These are phyloP conservation scores for Apiotrichum mycotoxinovorans DNA, from an alignment of 1,284 basidiomycete genomes.

Conservation along the genomic window DNA sequence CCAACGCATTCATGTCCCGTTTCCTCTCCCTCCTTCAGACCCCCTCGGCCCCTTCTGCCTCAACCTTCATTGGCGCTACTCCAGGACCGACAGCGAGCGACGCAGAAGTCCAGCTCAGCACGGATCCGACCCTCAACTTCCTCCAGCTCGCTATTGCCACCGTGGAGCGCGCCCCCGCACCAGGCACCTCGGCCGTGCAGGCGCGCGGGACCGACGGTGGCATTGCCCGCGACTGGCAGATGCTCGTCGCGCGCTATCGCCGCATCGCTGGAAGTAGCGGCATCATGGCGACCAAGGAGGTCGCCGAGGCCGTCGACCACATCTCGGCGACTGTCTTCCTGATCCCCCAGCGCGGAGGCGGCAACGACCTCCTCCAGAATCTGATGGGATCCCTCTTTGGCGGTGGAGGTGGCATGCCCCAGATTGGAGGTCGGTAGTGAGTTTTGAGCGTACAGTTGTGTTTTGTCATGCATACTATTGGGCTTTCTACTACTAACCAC, in stretches of 20 bases:
- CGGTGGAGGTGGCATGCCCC: constrained; percentile 51
- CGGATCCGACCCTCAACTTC: constrained; percentile 74
- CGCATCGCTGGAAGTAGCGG: constrained; percentile 56
- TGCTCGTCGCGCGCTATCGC: constrained; percentile 72
- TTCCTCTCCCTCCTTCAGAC: constrained; percentile 64
- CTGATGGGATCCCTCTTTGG: constrained; percentile 78
- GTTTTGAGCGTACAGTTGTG: neutral
- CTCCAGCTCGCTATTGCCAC: constrained; percentile 77
- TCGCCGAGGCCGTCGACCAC: constrained; percentile 65
- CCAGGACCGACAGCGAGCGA: constrained; percentile 40
- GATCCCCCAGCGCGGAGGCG: constrained; percentile 66
- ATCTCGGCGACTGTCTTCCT: constrained; percentile 67
- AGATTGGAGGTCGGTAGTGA: constrained; percentile 10
- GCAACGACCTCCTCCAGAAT: constrained; percentile 74
- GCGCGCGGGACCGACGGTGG: constrained; percentile 59
- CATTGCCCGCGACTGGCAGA: constrained; percentile 66
- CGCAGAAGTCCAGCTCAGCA: constrained; percentile 68
- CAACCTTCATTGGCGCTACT: constrained; percentile 51
- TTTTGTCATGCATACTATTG: constrained; percentile 1
- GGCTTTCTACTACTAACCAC: neutral
- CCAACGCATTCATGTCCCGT: constrained; percentile 73
- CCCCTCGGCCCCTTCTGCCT: constrained; percentile 51
- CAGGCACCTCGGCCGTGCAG: constrained; percentile 39
- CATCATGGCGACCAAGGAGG: constrained; percentile 61
- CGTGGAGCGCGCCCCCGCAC: constrained; percentile 72